These are phyloP conservation scores for Ophiostoma triangulosporum DNA, from an alignment of 2,329 filamentous ascomycete genomes.

Conservation along the genomic window DNA sequence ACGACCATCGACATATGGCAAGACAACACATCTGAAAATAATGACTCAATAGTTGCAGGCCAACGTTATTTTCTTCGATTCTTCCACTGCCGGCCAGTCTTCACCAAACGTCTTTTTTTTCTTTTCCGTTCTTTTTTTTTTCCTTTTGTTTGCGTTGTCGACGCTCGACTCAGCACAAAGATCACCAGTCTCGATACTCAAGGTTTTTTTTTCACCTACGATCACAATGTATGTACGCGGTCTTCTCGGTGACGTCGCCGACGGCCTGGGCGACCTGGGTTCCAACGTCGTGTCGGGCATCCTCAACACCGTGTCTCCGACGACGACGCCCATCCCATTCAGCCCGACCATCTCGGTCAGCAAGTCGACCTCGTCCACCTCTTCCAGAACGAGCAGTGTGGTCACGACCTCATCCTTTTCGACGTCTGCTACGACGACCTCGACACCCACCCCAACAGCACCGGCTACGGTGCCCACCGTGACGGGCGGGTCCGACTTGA, in stretches of 20 bases:
- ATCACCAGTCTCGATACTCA: neutral
- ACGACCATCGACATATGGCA: neutral
- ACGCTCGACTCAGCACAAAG: neutral
- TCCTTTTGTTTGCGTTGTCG: neutral
- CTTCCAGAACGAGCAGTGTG: neutral
- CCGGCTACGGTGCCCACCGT: neutral
- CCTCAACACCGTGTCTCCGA: neutral
- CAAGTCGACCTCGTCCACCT: neutral
- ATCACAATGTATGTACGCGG: slow-evolving; percentile 5
- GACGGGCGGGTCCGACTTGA: neutral
- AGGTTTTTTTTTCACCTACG: neutral
- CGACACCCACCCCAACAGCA: neutral
- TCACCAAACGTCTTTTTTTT: neutral
- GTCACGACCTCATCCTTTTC: too few species aligned
- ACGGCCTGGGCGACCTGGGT: neutral
- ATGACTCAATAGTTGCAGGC: slow-evolving; percentile 7
- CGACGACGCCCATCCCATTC: too few species aligned
- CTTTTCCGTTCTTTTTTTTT: neutral
- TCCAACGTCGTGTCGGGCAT: slow-evolving; percentile 2
- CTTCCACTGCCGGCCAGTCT: slow-evolving; percentile 1
- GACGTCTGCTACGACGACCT: neutral
- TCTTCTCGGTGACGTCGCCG: slow-evolving; percentile 2
- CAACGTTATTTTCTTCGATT: slow-evolving; percentile 3
- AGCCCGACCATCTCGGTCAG: too few species aligned
- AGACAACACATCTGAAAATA: neutral